Percentiles rank a stretch among this genome's conserved stretches.
These are phyloP conservation scores for Thelonectria olida DNA, from an alignment of 2,329 filamentous ascomycete species.

Conservation along the genomic window DNA sequence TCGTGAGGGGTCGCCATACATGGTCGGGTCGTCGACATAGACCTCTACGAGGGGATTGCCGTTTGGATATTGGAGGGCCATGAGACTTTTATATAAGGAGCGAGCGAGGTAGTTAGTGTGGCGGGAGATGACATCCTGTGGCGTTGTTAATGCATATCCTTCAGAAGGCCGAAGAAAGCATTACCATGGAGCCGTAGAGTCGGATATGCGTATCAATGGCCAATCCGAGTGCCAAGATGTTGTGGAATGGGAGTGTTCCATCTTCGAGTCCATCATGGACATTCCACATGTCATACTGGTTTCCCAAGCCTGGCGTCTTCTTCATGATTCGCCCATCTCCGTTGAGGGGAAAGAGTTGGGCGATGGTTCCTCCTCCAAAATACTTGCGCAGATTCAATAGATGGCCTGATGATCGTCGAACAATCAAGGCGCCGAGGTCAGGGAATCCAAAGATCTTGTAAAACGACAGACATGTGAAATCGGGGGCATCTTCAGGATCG, in stretches of 20 bases:
- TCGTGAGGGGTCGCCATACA: constrained; percentile 59
- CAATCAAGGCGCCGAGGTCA: constrained; percentile 69
- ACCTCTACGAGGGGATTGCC: constrained; percentile 60
- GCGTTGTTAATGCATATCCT: not conserved
- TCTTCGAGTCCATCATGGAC: constrained; percentile 73
- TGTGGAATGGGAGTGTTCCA: constrained; percentile 72
- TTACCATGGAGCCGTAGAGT: constrained; percentile 65
- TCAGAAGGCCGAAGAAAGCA: too few relatives aligned
- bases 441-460: constrained; percentile 76
- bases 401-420: constrained; percentile 64
- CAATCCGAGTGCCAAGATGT: constrained; percentile 68
- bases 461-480: constrained; percentile 69
- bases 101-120: constrained; percentile 65
- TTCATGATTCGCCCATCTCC: constrained; percentile 44
- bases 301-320: constrained; percentile 51
- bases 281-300: constrained; percentile 46
- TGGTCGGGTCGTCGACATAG: constrained; percentile 58
- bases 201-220: constrained; percentile 65
- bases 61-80: constrained; percentile 60
- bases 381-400: constrained; percentile 65
- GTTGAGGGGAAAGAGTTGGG: constrained; percentile 53
- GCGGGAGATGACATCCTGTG: constrained; percentile 59
- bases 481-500: constrained; percentile 61
- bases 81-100: constrained; percentile 59
- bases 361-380: constrained; percentile 76